Conservation (phyloP, 192 early-diverging fungal species). For the Phlyctochytrium planicorne region DNA sequence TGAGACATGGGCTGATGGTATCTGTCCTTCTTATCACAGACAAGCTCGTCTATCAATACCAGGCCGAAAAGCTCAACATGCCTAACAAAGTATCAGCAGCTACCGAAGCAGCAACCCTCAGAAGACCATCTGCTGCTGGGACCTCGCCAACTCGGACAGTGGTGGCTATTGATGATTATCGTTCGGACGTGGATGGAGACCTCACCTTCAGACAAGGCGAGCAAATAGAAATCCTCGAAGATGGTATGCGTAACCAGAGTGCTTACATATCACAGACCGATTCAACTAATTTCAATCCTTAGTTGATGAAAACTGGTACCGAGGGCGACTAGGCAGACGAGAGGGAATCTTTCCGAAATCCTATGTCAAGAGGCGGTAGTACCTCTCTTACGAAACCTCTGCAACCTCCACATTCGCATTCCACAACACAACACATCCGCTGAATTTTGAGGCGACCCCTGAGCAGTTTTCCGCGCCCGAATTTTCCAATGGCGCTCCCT, state of each 20-base stretch:
- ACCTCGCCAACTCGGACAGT: background rate
- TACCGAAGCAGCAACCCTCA: background rate
- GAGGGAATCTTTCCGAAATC: slow-evolving; percentile 5
- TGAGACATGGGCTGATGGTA: too few species aligned
- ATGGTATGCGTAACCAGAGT: background rate
- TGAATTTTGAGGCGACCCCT: too few species aligned
- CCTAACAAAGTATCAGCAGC: slow-evolving; percentile 4
- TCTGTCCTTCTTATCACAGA: background rate
- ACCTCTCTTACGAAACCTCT: background rate
- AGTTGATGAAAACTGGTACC: slow-evolving; percentile 8
- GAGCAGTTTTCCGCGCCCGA: too few species aligned
- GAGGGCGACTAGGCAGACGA: background rate
- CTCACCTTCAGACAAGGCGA: background rate
- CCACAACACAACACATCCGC: too few species aligned
- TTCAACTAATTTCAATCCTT: background rate
- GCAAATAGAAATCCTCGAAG: background rate
- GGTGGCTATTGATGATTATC: slow-evolving; percentile 1
- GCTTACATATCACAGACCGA: background rate
- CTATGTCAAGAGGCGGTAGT: background rate
- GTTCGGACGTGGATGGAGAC: background rate
- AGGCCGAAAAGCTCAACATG: background rate
- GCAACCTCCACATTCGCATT: too few species aligned
- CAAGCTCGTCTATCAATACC: background rate
- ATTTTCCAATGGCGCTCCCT: too few species aligned
- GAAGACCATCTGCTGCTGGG: background rate